These are phyloP conservation scores for Colletotrichum liriopes DNA, from an alignment of 2,329 filamentous ascomycete genomes.

Conservation along the genomic window DNA sequence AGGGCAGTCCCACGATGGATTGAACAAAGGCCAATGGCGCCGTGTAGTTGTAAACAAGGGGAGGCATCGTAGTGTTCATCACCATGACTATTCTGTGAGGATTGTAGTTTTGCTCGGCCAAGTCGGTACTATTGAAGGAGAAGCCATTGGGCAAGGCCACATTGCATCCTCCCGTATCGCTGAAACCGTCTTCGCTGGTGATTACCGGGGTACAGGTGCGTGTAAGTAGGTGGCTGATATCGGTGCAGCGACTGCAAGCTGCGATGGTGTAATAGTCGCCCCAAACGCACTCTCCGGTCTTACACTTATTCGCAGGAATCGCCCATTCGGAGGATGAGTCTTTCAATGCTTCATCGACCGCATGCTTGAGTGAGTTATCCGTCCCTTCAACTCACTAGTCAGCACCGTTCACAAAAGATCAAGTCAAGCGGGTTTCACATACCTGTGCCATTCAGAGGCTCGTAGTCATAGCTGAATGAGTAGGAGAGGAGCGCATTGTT, in stretches of 20 bases:
- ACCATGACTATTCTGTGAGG: conserved; percentile 11
- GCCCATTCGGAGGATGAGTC: background rate
- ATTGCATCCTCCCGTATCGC: background rate
- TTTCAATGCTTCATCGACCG: background rate
- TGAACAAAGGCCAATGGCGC: conserved; percentile 25
- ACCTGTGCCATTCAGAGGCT: background rate
- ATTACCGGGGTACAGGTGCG: background rate
- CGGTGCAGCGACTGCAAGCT: background rate
- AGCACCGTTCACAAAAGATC: background rate
- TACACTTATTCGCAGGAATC: background rate
- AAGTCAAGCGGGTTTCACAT: background rate
- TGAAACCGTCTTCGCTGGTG: background rate
- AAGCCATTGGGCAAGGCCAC: background rate
- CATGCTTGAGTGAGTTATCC: background rate
- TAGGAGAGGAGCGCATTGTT: background rate
- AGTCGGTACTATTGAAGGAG: background rate
- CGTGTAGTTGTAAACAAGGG: conserved; percentile 26
- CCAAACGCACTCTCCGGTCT: background rate
- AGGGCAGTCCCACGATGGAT: conserved; percentile 15
- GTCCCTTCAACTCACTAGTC: background rate
- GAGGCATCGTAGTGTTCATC: conserved; percentile 19
- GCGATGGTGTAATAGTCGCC: background rate
- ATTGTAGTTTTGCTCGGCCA: background rate
- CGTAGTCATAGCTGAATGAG: background rate
- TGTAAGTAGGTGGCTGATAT: background rate